Percentiles rank a stretch among this genome's conserved stretches.
phyloP scores from a whole-genome alignment of 768 basidiomycete genomes.

The Hericium rajendrae region DNA sequence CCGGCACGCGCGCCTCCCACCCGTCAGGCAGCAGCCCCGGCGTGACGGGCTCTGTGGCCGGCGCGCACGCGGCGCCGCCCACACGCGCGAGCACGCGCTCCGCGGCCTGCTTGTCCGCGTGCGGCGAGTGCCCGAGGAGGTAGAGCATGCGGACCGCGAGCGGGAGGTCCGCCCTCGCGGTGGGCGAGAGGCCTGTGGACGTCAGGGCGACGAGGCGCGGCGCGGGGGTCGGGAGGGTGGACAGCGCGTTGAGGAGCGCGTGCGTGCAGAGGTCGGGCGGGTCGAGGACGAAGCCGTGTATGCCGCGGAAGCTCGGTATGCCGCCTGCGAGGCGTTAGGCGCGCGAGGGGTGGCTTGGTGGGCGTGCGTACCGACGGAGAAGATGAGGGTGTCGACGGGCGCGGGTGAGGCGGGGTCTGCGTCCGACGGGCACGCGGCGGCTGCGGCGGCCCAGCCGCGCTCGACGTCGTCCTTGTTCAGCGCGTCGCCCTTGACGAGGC shows the following conservation, averaged over 20 bases:
- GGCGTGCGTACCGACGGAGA: slow-evolving; percentile 48
- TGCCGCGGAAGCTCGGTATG: slow-evolving; percentile 31
- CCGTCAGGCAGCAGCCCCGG: slow-evolving; percentile 32
- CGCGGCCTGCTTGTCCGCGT: slow-evolving; percentile 50
- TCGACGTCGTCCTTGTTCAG: slow-evolving; percentile 40
- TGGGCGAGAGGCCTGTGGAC: slow-evolving; percentile 38
- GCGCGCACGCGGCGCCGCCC: slow-evolving; percentile 18
- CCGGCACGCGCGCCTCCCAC: slow-evolving; percentile 36
- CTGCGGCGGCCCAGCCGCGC: slow-evolving; percentile 40
- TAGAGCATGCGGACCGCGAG: slow-evolving; percentile 41
- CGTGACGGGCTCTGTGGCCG: slow-evolving; percentile 18
- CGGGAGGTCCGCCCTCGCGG: slow-evolving; percentile 38
- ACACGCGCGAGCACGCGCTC: slow-evolving; percentile 42
- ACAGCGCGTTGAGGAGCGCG: slow-evolving; percentile 43
- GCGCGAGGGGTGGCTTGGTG: slow-evolving; percentile 26
- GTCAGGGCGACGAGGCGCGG: slow-evolving; percentile 45
- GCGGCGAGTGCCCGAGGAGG: slow-evolving; percentile 32
- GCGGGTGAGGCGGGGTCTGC: too few relatives aligned
- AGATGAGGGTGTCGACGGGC: slow-evolving; percentile 46
- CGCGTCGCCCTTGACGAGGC: slow-evolving; percentile 52
- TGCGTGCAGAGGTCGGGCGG: slow-evolving; percentile 52
- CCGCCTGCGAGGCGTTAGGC: slow-evolving; percentile 29
- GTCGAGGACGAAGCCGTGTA: slow-evolving; percentile 38
- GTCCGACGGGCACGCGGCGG: slow-evolving; percentile 7
- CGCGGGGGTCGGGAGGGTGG: slow-evolving; percentile 35